Percentiles rank a stretch among this genome's conserved stretches.
phyloP scores from a whole-genome alignment of 805 yeast genomes.

The Starmerella potacharoeniae region DNA sequence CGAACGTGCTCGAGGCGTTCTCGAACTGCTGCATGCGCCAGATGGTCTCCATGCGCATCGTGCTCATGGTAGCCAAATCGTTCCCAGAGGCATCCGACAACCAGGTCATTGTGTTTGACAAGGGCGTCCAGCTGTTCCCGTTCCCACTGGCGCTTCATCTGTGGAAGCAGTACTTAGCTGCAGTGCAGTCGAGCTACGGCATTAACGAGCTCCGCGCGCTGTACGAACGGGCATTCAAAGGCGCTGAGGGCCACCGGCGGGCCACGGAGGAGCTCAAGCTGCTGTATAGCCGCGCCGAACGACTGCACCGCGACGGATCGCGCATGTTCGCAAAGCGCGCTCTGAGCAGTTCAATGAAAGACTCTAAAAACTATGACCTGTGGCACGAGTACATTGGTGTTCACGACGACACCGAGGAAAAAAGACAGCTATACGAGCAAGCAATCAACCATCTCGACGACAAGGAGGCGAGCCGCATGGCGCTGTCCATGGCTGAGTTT shows the following conservation, averaged over 20 bases:
- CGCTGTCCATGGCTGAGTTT: conserved; percentile 39
- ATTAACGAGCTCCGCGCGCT: conserved; percentile 3
- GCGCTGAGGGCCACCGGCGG: not conserved
- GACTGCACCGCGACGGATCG: conserved; percentile 4
- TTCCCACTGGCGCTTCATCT: conserved; percentile 7
- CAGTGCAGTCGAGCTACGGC: not conserved
- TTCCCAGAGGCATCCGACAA: conserved; percentile 6
- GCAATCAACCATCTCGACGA: conserved; percentile 42
- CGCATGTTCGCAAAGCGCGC: conserved; percentile 4
- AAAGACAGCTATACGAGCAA: conserved; percentile 41
- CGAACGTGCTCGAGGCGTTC: conserved; percentile 9
- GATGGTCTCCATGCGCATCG: conserved; percentile 10
- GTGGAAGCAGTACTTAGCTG: conserved; percentile 12
- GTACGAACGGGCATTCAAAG: conserved; percentile 3
- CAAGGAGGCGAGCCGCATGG: conserved; percentile 33
- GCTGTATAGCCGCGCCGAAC: conserved; percentile 10
- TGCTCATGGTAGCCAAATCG: conserved; percentile 4
- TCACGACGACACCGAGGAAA: conserved; percentile 20
- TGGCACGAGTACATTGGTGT: conserved; percentile 10
- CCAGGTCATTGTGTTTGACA: conserved; percentile 12
- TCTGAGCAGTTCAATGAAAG: conserved; percentile 1
- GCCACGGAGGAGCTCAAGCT: conserved; percentile 11
- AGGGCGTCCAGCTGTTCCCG: conserved; percentile 12
- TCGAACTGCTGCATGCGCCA: conserved; percentile 9
- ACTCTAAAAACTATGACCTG: not conserved